A percentile compares a stretch with the other conserved stretches of the same genome.
Conservation (phyloP, 140 eudicot species). For the Oenanthe javanica region DNA sequence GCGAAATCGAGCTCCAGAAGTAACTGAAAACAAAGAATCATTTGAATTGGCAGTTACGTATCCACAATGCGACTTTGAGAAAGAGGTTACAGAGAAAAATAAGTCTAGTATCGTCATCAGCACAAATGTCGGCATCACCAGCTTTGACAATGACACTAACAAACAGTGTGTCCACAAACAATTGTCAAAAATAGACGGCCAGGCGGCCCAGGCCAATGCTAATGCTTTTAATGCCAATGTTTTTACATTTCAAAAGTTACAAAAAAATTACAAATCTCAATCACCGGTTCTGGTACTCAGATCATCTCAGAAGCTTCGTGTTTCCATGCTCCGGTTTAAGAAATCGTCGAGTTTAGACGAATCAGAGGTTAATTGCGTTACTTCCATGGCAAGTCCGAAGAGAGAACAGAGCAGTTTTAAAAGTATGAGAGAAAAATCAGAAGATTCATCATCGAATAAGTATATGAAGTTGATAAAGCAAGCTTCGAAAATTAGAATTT, state of each 20-base stretch:
- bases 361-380: not conserved
- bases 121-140: not conserved
- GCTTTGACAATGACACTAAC: not conserved
- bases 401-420: not conserved
- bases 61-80: not conserved
- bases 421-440: not conserved
- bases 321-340: not conserved
- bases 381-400: not conserved
- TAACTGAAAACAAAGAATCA: not conserved
- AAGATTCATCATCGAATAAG: slow-evolving; percentile 3
- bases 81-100: not conserved
- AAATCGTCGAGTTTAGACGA: not conserved
- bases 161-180: not conserved
- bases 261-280: not conserved
- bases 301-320: not conserved
- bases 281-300: not conserved
- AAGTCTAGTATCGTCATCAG: not conserved
- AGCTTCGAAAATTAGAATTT: slow-evolving; percentile 30
- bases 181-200: not conserved
- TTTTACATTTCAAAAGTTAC: not conserved
- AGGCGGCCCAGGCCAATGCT: not conserved
- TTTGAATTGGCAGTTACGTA: not conserved
- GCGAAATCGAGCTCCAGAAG: not conserved
- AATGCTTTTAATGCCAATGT: not conserved
- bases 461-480: slow-evolving; percentile 48